Conservation (phyloP, 306 rosid species). For the Lithocarpus polystachyus region DNA sequence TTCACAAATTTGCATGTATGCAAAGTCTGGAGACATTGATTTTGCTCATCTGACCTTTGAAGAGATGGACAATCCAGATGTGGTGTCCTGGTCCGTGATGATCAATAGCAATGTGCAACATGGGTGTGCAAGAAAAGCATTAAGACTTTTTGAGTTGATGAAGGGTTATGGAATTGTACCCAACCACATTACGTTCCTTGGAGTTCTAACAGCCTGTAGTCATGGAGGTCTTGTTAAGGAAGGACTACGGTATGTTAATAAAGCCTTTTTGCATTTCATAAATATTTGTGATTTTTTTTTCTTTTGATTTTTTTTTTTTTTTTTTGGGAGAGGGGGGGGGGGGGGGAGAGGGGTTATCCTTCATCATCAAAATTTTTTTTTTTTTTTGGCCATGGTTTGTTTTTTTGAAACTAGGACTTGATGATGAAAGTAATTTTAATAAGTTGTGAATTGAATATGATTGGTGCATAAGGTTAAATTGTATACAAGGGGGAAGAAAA, state of each 20-base stretch:
- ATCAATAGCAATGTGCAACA: constrained; percentile 53
- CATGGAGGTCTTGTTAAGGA: constrained; percentile 60
- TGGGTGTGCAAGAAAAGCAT: constrained; percentile 49
- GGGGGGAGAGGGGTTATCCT: too few relatives aligned
- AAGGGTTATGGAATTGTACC: constrained; percentile 39
- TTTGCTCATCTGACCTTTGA: constrained; percentile 40
- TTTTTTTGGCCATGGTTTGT: not conserved
- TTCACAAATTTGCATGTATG: constrained; percentile 58
- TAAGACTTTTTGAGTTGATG: constrained; percentile 45
- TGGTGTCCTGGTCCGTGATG: constrained; percentile 60
- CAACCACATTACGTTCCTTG: constrained; percentile 47
- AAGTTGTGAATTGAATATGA: too few relatives aligned
- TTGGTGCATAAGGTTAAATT: too few relatives aligned
- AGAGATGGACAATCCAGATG: constrained; percentile 45
- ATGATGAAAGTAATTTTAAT: too few relatives aligned
- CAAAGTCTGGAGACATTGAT: constrained; percentile 52
- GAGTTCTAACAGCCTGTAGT: constrained; percentile 59
- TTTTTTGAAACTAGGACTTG: not conserved
- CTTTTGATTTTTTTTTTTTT: not conserved
- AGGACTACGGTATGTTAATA: constrained; percentile 31
- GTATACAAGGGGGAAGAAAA: not conserved
- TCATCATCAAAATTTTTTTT: not conserved
- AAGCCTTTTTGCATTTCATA: not conserved
- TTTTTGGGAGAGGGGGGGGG: too few relatives aligned
- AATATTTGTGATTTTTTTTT: not conserved